Evolutionary conservation across 352 stramenopile species (phyloP), one percentile per base, ranked within the genome.

Genomic region (Globisporangium nodosum): DNA sequence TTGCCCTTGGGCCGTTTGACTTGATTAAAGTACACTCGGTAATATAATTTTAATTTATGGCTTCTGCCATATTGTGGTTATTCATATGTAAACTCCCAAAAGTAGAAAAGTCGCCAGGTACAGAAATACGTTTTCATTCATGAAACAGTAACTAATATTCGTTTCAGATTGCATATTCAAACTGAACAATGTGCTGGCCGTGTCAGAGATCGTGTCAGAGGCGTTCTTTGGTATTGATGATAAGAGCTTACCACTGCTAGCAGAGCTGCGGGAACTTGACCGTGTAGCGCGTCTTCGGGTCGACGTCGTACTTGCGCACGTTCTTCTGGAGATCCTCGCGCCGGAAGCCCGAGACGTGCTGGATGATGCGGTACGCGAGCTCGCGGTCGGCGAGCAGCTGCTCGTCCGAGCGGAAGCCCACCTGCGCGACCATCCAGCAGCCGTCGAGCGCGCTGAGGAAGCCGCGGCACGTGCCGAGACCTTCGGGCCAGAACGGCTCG

Each of bases 401-500:
- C 46, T 87, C 73, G 65, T 92, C 83, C 18, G 74, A 75, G 68
- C 84, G 70, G 49, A 82, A 77, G 33, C 80, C 83, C 33, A 87
- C 74, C 68, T 87, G 83, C 13, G 80, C 69, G 42, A 91, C 71
- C 78, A 90, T 89, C 84, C 77, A 92, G 43, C 78, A 82, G 16
- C 67, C 77, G 49, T 94, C 83, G 42, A 94, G 70, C 8, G 81
- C 85, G 21, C 81, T 76, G 50, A 92, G 70, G 69, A 94, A 94
- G 52, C 85, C 85, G 27, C 85, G 81, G 49, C 86, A 92, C 31
- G 80, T 90, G 59, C 85, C 85, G 11, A 94, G 71, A 6, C 85
- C 85, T 52, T 94, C 82, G 3, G 82, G 85, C 85, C 85, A 94
- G 72, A 94, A 94, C 39, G 85, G 85, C 61, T 94, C 85, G 51